These are phyloP conservation scores for Phytophthora colocasiae DNA, from an alignment of 352 stramenopile species.

Conservation along the genomic window DNA sequence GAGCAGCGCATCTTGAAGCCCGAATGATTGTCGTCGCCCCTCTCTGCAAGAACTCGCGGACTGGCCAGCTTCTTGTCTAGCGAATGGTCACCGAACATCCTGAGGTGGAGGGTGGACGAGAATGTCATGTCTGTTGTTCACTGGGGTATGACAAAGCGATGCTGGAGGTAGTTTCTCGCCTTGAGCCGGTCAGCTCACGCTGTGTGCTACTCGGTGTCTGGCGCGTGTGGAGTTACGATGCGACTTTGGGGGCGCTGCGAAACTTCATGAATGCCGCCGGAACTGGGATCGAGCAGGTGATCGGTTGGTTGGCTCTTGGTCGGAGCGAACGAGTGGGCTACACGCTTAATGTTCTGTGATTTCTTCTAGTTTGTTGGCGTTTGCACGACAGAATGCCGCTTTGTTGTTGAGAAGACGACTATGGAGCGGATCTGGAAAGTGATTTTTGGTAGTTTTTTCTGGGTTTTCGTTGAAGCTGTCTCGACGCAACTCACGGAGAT, in stretches of 20 bases:
- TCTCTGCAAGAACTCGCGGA: constrained; percentile 7
- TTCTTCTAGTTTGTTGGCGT: constrained; percentile 33
- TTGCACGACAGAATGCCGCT: constrained; percentile 20
- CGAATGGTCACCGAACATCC: constrained; percentile 34
- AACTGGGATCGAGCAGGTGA: constrained; percentile 32
- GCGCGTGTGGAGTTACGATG: constrained; percentile 25
- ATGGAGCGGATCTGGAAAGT: constrained; percentile 19
- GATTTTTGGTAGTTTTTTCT: constrained; percentile 31
- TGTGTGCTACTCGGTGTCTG: constrained; percentile 12
- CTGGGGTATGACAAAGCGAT: constrained; percentile 27
- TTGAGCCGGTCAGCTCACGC: constrained; percentile 18
- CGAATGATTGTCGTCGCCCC: constrained; percentile 21
- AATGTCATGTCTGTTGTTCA: constrained; percentile 36
- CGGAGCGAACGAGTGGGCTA: constrained; percentile 25
- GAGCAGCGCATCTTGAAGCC: constrained; percentile 24
- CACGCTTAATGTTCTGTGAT: constrained; percentile 40
- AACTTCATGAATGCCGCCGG: constrained; percentile 45
- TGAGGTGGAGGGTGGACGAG: constrained; percentile 42
- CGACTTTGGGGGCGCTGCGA: constrained; percentile 28
- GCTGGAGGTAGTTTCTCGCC: constrained; percentile 8
- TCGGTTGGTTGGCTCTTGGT: constrained; percentile 24
- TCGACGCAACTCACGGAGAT: constrained; percentile 13
- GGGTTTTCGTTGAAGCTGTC: constrained; percentile 18
- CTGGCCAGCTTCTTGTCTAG: constrained; percentile 38
- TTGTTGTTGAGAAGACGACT: constrained; percentile 5